Evolutionary conservation across 1,139 yeast species (phyloP), one percentile per base, ranked within the genome.

Genomic region (Blastobotrys persicus): DNA sequence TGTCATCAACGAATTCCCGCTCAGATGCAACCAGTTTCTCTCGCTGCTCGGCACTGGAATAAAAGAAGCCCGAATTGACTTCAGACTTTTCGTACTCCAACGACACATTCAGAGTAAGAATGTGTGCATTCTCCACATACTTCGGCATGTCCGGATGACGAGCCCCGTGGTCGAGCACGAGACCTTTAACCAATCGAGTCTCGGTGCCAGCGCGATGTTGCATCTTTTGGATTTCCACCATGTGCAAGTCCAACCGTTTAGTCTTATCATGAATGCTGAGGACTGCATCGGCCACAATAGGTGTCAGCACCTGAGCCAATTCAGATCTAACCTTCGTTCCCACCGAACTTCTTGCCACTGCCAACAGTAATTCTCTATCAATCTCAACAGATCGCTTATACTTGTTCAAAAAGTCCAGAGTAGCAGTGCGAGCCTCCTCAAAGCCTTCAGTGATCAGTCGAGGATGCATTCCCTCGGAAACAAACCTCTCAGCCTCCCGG

Each of bases 121-220:
- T 82, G 63, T 80, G 76, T 1, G 97, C 96, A 68, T 92, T 88
- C 58, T 80, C 80, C 18, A 92, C 85, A 50, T 83, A 73, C 60
- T 83, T 86, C 51, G 98, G 98, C 99, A 94, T 94, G 69, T 92
- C 98, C 39, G 99, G 99, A 73, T 94, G 98, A 67, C 99, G 82
- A 13, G 97, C 97, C 55, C 99, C 99, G 67, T 94, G 99, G 67
- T 94, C 99, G 59, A 94, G 77, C 35, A 92, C 98, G 59, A 94
- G 78, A 41, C 99, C 99, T 61, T 79, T 83, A 57, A 94, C 76
- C 56, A 94, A 80, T 61, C 79, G 79, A 17, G 98, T 91, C 52
- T 91, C 95, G 55, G 81, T 79, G 42, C 94, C 88, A 42, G 85
- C 78, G 57, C 91, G 86, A 63, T 87, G 94, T 77, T 92, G 97